Conservation (phyloP, 164 flowering plant species). For the Hamamelis virginiana region DNA sequence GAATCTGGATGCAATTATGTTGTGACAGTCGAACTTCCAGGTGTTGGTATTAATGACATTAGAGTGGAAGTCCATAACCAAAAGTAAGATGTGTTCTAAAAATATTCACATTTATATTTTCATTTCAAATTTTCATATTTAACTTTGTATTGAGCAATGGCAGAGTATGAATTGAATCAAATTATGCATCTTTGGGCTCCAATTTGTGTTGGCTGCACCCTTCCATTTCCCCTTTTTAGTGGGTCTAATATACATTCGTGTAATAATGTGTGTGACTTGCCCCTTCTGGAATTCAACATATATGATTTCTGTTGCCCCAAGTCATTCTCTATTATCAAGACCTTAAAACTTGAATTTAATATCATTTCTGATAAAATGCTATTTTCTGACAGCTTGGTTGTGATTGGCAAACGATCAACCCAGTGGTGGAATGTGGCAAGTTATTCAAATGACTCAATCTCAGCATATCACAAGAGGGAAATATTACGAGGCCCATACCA, state of each 20-base stretch:
- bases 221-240: too few relatives aligned
- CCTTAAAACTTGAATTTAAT: background rate
- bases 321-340: too few relatives aligned
- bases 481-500: conserved; percentile 61
- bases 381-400: conserved; percentile 48
- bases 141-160: background rate
- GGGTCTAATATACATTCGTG: too few relatives aligned
- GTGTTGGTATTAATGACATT: conserved; percentile 45
- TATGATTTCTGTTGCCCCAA: too few relatives aligned
- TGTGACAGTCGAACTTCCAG: conserved; percentile 69
- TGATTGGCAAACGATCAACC: conserved; percentile 52
- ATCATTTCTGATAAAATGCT: background rate
- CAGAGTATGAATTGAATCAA: background rate
- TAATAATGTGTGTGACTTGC: too few relatives aligned
- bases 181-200: too few relatives aligned
- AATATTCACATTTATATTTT: background rate
- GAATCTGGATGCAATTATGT: conserved; percentile 51
- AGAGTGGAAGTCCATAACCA: conserved; percentile 64
- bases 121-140: background rate
- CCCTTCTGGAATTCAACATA: too few relatives aligned
- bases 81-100: conserved; percentile 45
- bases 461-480: conserved; percentile 54
- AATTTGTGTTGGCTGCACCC: too few relatives aligned
- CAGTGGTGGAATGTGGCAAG: conserved; percentile 30
- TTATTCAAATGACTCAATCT: conserved; percentile 26